Conservation (phyloP, 139 green algal species). For the Coelastrella sp. region DNA sequence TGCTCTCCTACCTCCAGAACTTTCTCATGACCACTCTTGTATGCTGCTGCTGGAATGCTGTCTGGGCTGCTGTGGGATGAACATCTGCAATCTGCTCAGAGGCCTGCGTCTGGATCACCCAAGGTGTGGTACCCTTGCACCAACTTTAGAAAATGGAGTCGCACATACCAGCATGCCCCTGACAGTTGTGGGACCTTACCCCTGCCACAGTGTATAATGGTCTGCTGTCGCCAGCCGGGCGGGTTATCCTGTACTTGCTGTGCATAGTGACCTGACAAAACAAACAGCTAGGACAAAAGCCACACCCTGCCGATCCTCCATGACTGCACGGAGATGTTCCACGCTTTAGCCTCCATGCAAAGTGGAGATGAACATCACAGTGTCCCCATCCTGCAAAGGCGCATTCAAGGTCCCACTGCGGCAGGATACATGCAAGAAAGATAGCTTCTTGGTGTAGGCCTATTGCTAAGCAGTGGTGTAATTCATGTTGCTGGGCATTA, state of each 20-base stretch:
- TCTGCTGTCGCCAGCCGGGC: too few relatives aligned
- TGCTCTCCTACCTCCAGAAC: too few relatives aligned
- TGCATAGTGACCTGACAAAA: background rate
- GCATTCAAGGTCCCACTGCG: conserved; percentile 78
- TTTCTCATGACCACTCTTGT: too few relatives aligned
- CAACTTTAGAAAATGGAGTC: too few relatives aligned
- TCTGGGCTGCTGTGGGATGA: too few relatives aligned
- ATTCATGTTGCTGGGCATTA: background rate
- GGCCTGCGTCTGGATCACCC: too few relatives aligned
- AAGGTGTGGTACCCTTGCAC: too few relatives aligned
- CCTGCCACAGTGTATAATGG: too few relatives aligned
- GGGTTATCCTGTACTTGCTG: background rate
- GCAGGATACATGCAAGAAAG: background rate
- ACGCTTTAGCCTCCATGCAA: conserved; percentile 87
- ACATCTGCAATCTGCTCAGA: too few relatives aligned
- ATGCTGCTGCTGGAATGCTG: too few relatives aligned
- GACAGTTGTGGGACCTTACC: too few relatives aligned
- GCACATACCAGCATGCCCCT: too few relatives aligned
- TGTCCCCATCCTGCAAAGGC: conserved; percentile 78
- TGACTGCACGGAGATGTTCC: background rate
- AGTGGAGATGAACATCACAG: conserved; percentile 94
- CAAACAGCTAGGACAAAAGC: background rate
- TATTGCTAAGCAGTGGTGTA: background rate
- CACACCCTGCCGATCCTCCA: background rate
- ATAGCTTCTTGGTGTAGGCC: background rate